These are phyloP conservation scores for Coemansia guatemalensis DNA, from an alignment of 192 early-diverging fungal genomes.

Conservation along the genomic window DNA sequence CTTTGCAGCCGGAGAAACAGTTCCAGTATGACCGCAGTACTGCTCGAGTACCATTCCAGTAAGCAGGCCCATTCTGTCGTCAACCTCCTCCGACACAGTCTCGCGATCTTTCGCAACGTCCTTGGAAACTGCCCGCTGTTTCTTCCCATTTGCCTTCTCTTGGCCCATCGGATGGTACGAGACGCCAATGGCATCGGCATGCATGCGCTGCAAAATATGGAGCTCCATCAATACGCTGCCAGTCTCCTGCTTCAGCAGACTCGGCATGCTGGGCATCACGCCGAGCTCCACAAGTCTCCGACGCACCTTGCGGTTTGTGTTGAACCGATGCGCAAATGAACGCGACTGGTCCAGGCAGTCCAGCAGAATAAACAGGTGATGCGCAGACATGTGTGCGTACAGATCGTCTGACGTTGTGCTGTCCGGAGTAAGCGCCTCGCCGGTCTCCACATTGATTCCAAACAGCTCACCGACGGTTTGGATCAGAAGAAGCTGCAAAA, in stretches of 20 bases:
- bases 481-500: conserved; percentile 84
- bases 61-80: conserved; percentile 64
- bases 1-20: not conserved
- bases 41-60: conserved; percentile 24
- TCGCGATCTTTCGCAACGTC: conserved; percentile 43
- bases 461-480: conserved; percentile 86
- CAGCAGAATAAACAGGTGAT: conserved; percentile 73
- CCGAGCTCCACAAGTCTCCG: conserved; percentile 78
- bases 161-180: not conserved
- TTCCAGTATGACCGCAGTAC: conserved; percentile 10
- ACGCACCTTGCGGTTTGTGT: conserved; percentile 72
- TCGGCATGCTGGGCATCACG: conserved; percentile 88
- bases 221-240: conserved; percentile 64
- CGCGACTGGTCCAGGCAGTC: conserved; percentile 80
- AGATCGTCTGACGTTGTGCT: conserved; percentile 27
- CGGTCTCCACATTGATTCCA: conserved; percentile 58
- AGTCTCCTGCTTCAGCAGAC: conserved; percentile 90
- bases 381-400: conserved; percentile 44
- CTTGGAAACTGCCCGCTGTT: not conserved
- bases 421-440: conserved; percentile 8
- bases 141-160: not conserved
- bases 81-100: conserved; percentile 58
- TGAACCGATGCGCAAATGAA: conserved; percentile 80
- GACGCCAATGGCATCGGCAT: conserved; percentile 42
- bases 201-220: conserved; percentile 78